Evolutionary conservation across 257 asterid genomes (phyloP).

Genomic region (Paraleonurus japonicus): DNA sequence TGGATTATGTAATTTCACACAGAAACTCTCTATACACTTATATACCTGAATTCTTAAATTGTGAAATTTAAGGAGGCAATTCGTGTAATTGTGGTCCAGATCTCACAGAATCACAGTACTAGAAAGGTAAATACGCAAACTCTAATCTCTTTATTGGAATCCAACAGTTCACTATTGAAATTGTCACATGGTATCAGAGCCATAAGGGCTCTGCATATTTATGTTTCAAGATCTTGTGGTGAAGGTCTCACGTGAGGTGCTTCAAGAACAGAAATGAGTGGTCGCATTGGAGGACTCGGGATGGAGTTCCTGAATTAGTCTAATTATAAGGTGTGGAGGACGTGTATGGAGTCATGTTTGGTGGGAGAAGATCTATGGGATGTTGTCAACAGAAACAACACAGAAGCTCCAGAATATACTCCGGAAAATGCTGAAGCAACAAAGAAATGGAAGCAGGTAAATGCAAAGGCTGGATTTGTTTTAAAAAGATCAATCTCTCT

Average conservation of each 20-base stretch:
- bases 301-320: conserved; percentile 20
- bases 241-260: not conserved
- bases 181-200: not conserved
- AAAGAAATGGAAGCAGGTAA: too few relatives aligned
- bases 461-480: too few relatives aligned
- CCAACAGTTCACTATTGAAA: not conserved
- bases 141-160: too few relatives aligned
- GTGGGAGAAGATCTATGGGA: conserved; percentile 14
- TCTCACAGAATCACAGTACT: too few relatives aligned
- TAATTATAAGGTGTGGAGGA: conserved; percentile 22
- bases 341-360: conserved; percentile 21
- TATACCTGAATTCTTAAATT: too few relatives aligned
- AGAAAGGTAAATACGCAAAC: too few relatives aligned
- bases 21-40: too few relatives aligned
- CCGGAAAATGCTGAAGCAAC: too few relatives aligned
- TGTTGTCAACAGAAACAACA: conserved; percentile 5
- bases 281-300: conserved; percentile 5
- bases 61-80: too few relatives aligned
- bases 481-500: too few relatives aligned
- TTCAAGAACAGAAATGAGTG: not conserved
- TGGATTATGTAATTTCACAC: too few relatives aligned
- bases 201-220: not conserved
- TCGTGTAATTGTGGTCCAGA: too few relatives aligned
- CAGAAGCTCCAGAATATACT: not conserved
- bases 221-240: conserved; percentile 8